A percentile compares a stretch with the other conserved stretches of the same genome.
These are phyloP conservation scores for Hanseniaspora lindneri DNA, from an alignment of 805 yeast species.

Conservation along the genomic window DNA sequence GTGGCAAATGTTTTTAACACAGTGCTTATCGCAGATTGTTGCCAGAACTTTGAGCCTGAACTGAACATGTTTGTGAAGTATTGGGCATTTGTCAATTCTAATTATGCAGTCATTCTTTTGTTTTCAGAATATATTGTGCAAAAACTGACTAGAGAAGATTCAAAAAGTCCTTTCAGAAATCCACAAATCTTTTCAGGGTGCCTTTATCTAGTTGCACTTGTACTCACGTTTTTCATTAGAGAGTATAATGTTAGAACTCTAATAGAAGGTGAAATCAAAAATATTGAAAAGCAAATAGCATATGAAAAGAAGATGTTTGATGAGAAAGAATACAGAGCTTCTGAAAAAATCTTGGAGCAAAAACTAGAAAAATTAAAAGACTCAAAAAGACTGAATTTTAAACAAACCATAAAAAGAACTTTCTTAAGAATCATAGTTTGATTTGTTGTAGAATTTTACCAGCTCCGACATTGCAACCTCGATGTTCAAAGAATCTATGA, in stretches of 20 bases:
- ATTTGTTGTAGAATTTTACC: conserved; percentile 55
- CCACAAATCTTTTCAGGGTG: conserved; percentile 52
- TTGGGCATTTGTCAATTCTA: conserved; percentile 29
- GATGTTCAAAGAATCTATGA: conserved; percentile 68
- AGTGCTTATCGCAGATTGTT: conserved; percentile 33
- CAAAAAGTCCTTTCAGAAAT: conserved; percentile 39
- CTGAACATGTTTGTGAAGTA: conserved; percentile 30
- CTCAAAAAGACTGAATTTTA: conserved; percentile 19
- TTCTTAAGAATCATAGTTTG: conserved; percentile 23
- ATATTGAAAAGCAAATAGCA: neutral
- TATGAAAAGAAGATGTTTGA: neutral
- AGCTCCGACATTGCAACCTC: conserved; percentile 74
- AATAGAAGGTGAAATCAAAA: conserved; percentile 21
- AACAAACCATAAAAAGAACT: conserved; percentile 23
- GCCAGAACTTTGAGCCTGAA: conserved; percentile 26
- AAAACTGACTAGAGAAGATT: conserved; percentile 30
- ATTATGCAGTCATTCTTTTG: conserved; percentile 30
- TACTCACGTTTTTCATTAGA: conserved; percentile 38
- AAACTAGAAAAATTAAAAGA: conserved; percentile 18
- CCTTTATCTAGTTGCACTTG: conserved; percentile 34
- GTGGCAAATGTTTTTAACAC: conserved; percentile 35
- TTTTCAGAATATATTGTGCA: conserved; percentile 47
- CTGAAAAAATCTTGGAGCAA: neutral
- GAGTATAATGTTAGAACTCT: conserved; percentile 40
- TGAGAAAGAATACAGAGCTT: neutral